Base-by-base conservation (phyloP, 1,139 yeast species). In the Yamadazyma pseudoaaseri region DNA sequence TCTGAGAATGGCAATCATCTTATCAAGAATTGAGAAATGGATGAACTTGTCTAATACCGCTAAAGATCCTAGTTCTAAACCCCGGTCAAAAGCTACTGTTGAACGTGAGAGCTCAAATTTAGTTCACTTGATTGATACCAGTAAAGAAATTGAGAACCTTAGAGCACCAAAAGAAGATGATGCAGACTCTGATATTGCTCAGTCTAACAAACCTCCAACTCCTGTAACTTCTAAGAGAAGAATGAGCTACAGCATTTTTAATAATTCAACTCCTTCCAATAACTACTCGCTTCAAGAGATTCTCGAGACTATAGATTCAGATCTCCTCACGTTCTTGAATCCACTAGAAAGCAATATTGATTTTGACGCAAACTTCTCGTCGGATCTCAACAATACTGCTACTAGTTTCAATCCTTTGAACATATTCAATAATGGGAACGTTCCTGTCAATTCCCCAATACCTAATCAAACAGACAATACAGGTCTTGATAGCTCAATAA, bases 21-120 rank as follows among this genome's bases (percentile, higher is more conserved):
- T 73, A 34, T 53, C 60, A 10, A 60, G 72, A 35, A 64, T 73
- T 23, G 65, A 65, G 27, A 69, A 66, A 44, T 72, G 79, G 76
- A 70, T 73, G 61, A 60, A 54, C 29, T 58, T 70, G 12, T 68
- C 75, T 3, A 60, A 54, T 33, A 18, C 9, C 11, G 44, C 43
- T 8, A 37, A 35, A 13, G 16, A 29, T 10, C 21, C 21, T 7
- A 11, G 15, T 20, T 35, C 38, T 4, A 33, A 29, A 15, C 27
- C 32, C 10, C 20, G 20, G 9, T 24, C 32, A 7, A 33, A 34
- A 15, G 29, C 26, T 5, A 29, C 31, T 20, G 36, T 29, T 26
- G 31, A 34, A 16, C 30, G 20, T 32, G 35, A 53, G 13, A 27
- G 42, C 13, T 40, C 45, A 1, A 44, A 51, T 31, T 65, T 72